Base-by-base conservation (phyloP, 345 rosid species). In the Citrus maxima region DNA sequence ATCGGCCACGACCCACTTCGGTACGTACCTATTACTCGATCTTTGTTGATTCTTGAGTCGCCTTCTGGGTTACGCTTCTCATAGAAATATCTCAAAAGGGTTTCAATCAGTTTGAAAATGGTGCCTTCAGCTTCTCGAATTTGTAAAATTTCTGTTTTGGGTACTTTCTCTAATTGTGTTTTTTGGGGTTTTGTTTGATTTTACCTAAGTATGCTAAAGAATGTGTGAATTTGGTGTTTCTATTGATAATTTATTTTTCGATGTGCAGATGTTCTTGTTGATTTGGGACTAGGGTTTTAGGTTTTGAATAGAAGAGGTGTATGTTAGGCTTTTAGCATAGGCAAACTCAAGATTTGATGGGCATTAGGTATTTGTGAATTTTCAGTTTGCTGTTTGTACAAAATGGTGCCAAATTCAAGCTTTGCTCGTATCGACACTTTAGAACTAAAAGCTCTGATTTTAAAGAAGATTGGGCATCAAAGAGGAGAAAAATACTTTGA, bases 401-500 rank as follows among this genome's bases (percentile, higher is more conserved):
- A 77, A 70, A 90, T 87, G 90, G 71, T 75, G 78, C 80, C 80
- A n/a, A 60, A 81, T 80, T 77, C 74, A 78, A 74, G 37, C 42
- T 72, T 63, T 73, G 54, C 78, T 67, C 86, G 89, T 8, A 82
- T 85, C 6, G 83, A 92, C 72, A 88, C 87, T 13, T 81, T 85
- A 19, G 88, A 89, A 85, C 79, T 92, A 67, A 90, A 86, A 82
- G 75, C 81, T 75, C 69, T 83, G 67, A 82, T 92, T 66, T 66
- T 85, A 28, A 83, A 80, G n/a, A 85, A 79, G 87, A 85, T 95
- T 64, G 99, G 99, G 59, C 82, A 86, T 68, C 92, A 87, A 78
- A 90, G 90, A 87, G 96, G 97, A 0, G 88, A 90, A 68, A 90
- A 71, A 68, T 95, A 95, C 89, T 95, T 95, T 76, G 82, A 88